Conservation (phyloP, 2,329 filamentous ascomycete species). For the Lecanicillium sp. region DNA sequence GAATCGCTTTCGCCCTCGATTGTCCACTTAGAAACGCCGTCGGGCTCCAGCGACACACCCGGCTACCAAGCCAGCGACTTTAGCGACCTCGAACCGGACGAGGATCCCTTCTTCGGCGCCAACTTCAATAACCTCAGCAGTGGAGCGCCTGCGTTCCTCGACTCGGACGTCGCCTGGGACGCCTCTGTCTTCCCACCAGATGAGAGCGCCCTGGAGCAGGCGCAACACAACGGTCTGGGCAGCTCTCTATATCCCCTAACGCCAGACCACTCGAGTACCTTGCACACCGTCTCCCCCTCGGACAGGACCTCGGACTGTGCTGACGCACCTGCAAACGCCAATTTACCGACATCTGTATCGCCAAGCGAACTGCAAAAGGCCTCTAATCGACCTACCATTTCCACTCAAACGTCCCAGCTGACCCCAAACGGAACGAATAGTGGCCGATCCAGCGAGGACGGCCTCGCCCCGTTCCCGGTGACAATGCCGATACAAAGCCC, state of each 20-base stretch:
- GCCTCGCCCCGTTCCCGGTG: conserved; percentile 27
- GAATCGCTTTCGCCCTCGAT: conserved; percentile 21
- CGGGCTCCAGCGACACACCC: conserved; percentile 38
- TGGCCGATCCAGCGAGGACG: conserved; percentile 43
- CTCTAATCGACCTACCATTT: conserved; percentile 24
- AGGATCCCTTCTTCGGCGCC: conserved; percentile 44
- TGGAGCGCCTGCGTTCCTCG: conserved; percentile 38
- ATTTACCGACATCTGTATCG: conserved; percentile 28
- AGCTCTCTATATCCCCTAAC: conserved; percentile 36
- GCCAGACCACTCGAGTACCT: conserved; percentile 42
- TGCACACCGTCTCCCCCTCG: conserved; percentile 36
- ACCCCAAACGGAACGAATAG: conserved; percentile 44
- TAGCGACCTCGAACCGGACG: conserved; percentile 30
- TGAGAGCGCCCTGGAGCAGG: conserved; percentile 9
- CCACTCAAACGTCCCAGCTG: conserved; percentile 27
- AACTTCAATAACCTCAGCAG: conserved; percentile 36
- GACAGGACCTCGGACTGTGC: conserved; percentile 22
- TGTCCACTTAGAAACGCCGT: conserved; percentile 35
- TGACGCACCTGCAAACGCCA: conserved; percentile 15
- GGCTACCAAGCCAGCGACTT: conserved; percentile 44
- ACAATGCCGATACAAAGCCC: conserved; percentile 43
- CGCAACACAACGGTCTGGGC: conserved; percentile 16
- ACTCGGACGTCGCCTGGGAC: conserved; percentile 16
- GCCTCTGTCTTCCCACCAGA: conserved; percentile 12
- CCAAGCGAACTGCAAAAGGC: conserved; percentile 34